Conservation (phyloP, 768 basidiomycete species). For the Fomitopsis pulvina region DNA sequence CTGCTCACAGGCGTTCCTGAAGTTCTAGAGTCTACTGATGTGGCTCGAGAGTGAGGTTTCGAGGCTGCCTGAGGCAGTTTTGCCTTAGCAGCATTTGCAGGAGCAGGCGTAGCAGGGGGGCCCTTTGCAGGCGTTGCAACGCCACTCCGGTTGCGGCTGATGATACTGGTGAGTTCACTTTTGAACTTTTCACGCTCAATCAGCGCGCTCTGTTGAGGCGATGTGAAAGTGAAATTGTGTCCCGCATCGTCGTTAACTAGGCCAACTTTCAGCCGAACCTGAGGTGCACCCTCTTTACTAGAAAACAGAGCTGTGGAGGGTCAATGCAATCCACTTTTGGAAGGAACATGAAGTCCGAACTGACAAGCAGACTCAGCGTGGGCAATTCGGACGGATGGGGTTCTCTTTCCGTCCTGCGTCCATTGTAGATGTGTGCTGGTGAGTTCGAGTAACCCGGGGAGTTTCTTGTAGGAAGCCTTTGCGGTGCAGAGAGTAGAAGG, state of each 20-base stretch:
- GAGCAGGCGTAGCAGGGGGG: slow-evolving; percentile 25
- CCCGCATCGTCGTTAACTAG: slow-evolving; percentile 63
- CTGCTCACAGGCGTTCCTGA: slow-evolving; percentile 48
- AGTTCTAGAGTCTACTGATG: slow-evolving; percentile 45
- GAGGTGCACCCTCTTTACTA: slow-evolving; percentile 76
- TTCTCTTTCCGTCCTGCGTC: slow-evolving; percentile 67
- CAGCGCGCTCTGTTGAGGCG: slow-evolving; percentile 55
- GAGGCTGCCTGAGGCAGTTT: slow-evolving; percentile 32
- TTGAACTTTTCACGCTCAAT: slow-evolving; percentile 81
- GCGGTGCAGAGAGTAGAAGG: slow-evolving; percentile 61
- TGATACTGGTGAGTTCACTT: slow-evolving; percentile 67
- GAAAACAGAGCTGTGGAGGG: slow-evolving; percentile 63
- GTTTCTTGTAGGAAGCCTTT: slow-evolving; percentile 82
- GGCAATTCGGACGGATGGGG: slow-evolving; percentile 57
- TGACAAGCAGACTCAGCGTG: slow-evolving; percentile 57
- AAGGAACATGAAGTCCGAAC: slow-evolving; percentile 18
- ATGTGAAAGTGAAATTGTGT: slow-evolving; percentile 78
- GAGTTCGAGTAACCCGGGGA: slow-evolving; percentile 66
- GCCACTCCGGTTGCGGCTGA: slow-evolving; percentile 58
- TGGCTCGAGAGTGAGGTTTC: slow-evolving; percentile 51
- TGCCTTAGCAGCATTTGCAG: slow-evolving; percentile 13
- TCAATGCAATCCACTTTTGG: background rate
- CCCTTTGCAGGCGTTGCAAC: slow-evolving; percentile 11
- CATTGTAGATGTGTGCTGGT: slow-evolving; percentile 70
- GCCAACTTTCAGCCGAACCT: slow-evolving; percentile 73